Percentiles rank a stretch among this genome's conserved stretches.
Conservation (phyloP, 805 yeast species). For the Candida jianshihensis region DNA sequence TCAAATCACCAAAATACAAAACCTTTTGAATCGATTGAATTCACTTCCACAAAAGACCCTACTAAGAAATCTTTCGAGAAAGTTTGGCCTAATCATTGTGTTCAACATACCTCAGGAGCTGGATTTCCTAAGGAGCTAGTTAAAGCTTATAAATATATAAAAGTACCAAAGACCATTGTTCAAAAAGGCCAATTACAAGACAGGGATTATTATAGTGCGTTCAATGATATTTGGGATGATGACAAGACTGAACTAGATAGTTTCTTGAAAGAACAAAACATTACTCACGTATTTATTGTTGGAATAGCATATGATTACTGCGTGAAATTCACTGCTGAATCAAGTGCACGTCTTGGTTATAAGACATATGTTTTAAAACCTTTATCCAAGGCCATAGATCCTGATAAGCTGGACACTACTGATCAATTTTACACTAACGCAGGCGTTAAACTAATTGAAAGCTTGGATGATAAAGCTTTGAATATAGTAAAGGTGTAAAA, state of each 20-base stretch:
- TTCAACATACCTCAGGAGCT: conserved; percentile 65
- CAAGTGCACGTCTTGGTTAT: conserved; percentile 57
- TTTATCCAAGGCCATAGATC: conserved; percentile 49
- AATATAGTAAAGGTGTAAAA: background rate
- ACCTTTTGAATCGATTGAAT: conserved; percentile 45
- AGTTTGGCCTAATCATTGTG: conserved; percentile 91
- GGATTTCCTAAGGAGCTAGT: conserved; percentile 47
- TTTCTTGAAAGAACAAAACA: conserved; percentile 36
- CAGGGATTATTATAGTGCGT: conserved; percentile 84
- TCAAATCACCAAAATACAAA: conserved; percentile 41
- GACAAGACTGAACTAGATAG: conserved; percentile 60
- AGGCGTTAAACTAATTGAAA: conserved; percentile 26
- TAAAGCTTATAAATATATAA: conserved; percentile 25
- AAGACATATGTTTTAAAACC: conserved; percentile 53
- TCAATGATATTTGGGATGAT: conserved; percentile 69
- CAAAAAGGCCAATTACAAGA: conserved; percentile 67
- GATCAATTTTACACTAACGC: conserved; percentile 26
- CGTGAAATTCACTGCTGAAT: conserved; percentile 71
- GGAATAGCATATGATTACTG: conserved; percentile 89
- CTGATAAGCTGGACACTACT: conserved; percentile 31
- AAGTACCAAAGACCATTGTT: conserved; percentile 37
- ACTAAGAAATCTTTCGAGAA: conserved; percentile 31
- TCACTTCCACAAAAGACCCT: conserved; percentile 42
- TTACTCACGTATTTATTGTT: conserved; percentile 60
- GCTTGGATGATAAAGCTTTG: conserved; percentile 6